Conservation (phyloP, 106 monocot species). For the Dioscorea alata region DNA sequence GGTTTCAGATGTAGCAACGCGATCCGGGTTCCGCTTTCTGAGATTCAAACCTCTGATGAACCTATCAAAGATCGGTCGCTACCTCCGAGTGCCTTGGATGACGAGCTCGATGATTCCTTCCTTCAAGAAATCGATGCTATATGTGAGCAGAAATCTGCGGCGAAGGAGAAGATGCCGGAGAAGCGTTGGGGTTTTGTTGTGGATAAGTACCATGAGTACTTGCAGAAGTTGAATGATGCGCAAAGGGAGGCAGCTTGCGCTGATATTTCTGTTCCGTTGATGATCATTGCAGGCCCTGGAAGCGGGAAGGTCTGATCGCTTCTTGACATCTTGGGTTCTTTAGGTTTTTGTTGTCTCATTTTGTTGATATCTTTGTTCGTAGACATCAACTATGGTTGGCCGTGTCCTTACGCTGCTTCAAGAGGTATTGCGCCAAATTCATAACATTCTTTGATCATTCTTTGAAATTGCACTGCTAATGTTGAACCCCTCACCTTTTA, state of each 20-base stretch:
- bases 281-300: conserved; percentile 91
- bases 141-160: conserved; percentile 33
- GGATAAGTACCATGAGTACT: conserved; percentile 53
- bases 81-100: conserved; percentile 15
- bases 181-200: conserved; percentile 18
- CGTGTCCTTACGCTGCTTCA: conserved; percentile 84
- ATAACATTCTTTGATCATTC: background rate
- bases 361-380: background rate
- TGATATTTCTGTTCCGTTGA: conserved; percentile 61
- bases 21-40: conserved; percentile 17
- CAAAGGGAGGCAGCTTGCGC: conserved; percentile 86
- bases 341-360: background rate
- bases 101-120: conserved; percentile 51
- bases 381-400: conserved; percentile 99
- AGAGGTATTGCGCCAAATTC: conserved; percentile 39
- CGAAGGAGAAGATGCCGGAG: conserved; percentile 26
- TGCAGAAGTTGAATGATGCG: conserved; percentile 61
- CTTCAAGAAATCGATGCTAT: conserved; percentile 47
- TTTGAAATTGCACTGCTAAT: background rate
- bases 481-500: background rate
- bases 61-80: background rate
- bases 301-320: conserved; percentile 75
- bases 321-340: background rate
- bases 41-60: background rate
- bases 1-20: no score